Conservation (phyloP, 2,329 filamentous ascomycete genomes). For the Aphanocladium album region DNA sequence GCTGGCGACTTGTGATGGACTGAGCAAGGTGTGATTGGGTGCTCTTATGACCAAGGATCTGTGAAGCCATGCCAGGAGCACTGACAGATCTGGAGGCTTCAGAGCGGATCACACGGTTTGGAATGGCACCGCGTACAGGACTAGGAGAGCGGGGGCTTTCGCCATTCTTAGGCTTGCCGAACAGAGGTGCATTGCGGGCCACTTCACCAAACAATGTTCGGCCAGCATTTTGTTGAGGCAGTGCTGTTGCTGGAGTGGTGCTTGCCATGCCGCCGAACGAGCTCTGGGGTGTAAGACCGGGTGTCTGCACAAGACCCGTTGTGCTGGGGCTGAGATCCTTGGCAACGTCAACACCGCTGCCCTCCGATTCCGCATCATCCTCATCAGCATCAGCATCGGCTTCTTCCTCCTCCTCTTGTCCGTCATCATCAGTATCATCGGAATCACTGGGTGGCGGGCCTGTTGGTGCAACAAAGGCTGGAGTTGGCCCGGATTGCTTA, state of each 20-base stretch:
- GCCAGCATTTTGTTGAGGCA: conserved; percentile 39
- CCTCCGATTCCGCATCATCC: conserved; percentile 47
- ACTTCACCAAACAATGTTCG: conserved; percentile 53
- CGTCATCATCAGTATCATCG: conserved; percentile 25
- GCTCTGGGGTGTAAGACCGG: conserved; percentile 51
- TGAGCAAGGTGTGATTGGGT: conserved; percentile 31
- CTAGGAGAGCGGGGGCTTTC: conserved; percentile 69
- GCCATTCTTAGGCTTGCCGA: conserved; percentile 46
- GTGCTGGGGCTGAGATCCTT: conserved; percentile 55
- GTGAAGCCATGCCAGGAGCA: conserved; percentile 54
- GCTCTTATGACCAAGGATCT: conserved; percentile 42
- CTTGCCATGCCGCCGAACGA: conserved; percentile 51
- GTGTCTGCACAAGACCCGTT: conserved; percentile 39
- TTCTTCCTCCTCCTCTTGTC: conserved; percentile 35
- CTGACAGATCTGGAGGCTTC: conserved; percentile 55
- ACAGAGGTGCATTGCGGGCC: conserved; percentile 43
- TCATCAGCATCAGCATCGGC: conserved; percentile 39
- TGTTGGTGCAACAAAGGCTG: conserved; percentile 20
- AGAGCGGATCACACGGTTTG: conserved; percentile 42
- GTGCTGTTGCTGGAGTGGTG: conserved; percentile 24
- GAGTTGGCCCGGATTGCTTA: conserved; percentile 2
- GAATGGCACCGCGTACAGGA: conserved; percentile 57
- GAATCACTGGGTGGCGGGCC: conserved; percentile 27
- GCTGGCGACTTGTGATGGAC: conserved; percentile 36
- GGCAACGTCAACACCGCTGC: conserved; percentile 60